phyloP scores from a whole-genome alignment of 2,329 filamentous ascomycete genomes.

The Achaetomium macrosporum region DNA sequence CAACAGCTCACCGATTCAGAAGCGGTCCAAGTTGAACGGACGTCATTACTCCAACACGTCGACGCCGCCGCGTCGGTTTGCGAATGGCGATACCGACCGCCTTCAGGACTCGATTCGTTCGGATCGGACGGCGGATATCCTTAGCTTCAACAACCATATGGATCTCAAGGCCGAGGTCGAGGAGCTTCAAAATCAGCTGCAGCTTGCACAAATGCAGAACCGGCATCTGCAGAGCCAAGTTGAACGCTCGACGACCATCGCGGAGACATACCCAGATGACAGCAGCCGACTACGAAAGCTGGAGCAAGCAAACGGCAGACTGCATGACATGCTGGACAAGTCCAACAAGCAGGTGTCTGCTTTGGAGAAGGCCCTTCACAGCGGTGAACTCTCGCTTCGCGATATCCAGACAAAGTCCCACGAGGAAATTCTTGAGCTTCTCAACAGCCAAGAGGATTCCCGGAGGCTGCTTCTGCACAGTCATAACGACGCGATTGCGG shows the following conservation, averaged over 20 bases:
- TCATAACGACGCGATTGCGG: constrained; percentile 78
- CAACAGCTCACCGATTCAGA: constrained; percentile 67
- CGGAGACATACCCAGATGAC: constrained; percentile 61
- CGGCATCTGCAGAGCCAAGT: constrained; percentile 85
- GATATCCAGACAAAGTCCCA: constrained; percentile 92
- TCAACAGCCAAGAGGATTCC: constrained; percentile 89
- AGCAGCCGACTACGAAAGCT: constrained; percentile 83
- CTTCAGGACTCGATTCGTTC: constrained; percentile 72
- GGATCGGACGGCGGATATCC: constrained; percentile 76
- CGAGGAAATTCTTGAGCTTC: constrained; percentile 85
- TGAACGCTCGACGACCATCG: constrained; percentile 58
- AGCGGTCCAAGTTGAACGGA: constrained; percentile 48
- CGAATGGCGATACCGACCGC: constrained; percentile 45
- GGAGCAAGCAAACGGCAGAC: constrained; percentile 81
- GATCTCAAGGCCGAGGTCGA: constrained; percentile 88
- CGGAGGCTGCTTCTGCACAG: constrained; percentile 73
- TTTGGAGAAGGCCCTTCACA: constrained; percentile 78
- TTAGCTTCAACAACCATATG: constrained; percentile 81
- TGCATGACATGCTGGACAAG: constrained; percentile 93
- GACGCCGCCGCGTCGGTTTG: constrained; percentile 70
- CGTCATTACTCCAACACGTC: constrained; percentile 66
- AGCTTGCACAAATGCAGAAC: constrained; percentile 93
- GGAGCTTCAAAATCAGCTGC: constrained; percentile 87
- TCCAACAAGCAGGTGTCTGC: constrained; percentile 87
- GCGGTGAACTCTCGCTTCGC: constrained; percentile 79